phyloP scores from a whole-genome alignment of 139 green algal species.

The Chlamydomonas eustigma region DNA sequence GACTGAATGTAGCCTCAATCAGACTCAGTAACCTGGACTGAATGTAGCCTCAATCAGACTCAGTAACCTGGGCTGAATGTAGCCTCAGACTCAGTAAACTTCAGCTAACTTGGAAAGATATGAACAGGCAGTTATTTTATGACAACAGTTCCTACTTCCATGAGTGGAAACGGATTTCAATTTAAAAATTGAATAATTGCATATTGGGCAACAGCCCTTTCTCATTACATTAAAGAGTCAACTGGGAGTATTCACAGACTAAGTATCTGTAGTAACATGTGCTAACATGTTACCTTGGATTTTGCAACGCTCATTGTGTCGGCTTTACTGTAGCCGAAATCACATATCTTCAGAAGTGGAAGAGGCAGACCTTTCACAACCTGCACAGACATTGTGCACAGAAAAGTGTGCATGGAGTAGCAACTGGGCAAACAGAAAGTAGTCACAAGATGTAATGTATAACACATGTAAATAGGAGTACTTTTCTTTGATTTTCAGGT shows the following conservation, averaged over 20 bases:
- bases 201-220: neutral
- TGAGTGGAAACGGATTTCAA: neutral
- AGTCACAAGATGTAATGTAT: neutral
- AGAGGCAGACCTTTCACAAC: slow-evolving; percentile 60
- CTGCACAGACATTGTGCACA: slow-evolving; percentile 3
- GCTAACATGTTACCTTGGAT: slow-evolving; percentile 28
- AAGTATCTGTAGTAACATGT: neutral
- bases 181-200: neutral
- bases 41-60: too few relatives aligned
- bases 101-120: too few relatives aligned
- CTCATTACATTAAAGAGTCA: neutral
- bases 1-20: too few relatives aligned
- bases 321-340: slow-evolving; percentile 59
- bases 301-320: slow-evolving; percentile 38
- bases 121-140: too few relatives aligned
- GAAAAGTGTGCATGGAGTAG: neutral
- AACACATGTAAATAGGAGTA: neutral
- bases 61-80: too few relatives aligned
- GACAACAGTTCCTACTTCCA: neutral
- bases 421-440: neutral
- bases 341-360: slow-evolving; percentile 56
- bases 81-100: too few relatives aligned
- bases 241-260: too few relatives aligned
- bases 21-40: too few relatives aligned
- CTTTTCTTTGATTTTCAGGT: neutral